phyloP scores from a whole-genome alignment of 805 yeast species.

The Starmerella etchellsii region DNA sequence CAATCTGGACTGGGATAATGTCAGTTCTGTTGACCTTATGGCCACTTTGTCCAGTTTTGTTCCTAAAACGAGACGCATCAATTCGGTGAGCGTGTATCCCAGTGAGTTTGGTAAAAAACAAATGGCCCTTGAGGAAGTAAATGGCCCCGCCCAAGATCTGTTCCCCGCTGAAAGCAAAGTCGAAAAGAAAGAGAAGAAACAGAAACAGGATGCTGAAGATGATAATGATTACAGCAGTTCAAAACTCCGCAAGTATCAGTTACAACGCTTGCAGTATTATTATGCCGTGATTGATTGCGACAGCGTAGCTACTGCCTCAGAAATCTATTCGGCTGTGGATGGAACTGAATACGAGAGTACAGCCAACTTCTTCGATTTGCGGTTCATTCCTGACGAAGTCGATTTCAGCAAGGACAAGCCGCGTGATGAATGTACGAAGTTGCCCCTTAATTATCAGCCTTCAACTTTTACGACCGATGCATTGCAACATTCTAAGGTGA shows the following conservation, averaged over 20 bases:
- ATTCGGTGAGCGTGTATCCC: conserved; percentile 62
- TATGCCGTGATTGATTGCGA: conserved; percentile 87
- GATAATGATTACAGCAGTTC: conserved; percentile 78
- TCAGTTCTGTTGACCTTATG: conserved; percentile 75
- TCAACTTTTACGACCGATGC: conserved; percentile 82
- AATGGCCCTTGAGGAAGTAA: conserved; percentile 75
- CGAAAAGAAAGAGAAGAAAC: conserved; percentile 20
- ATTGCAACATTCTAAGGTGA: conserved; percentile 88
- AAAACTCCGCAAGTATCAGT: conserved; percentile 75
- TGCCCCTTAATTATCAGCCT: conserved; percentile 75
- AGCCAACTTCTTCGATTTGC: conserved; percentile 81
- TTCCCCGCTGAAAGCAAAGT: conserved; percentile 34
- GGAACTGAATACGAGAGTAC: conserved; percentile 94
- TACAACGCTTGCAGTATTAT: conserved; percentile 83
- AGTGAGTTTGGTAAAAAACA: conserved; percentile 88
- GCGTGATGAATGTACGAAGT: conserved; percentile 54
- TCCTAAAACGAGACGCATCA: conserved; percentile 58
- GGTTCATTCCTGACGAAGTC: conserved; percentile 90
- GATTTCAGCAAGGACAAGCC: conserved; percentile 60
- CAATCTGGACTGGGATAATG: conserved; percentile 94
- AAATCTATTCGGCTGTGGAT: conserved; percentile 76
- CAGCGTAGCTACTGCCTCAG: conserved; percentile 52
- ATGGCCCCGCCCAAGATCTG: conserved; percentile 84
- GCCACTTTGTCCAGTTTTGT: conserved; percentile 80
- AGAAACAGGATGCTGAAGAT: conserved; percentile 38